Evolutionary conservation across 345 rosid species (phyloP).

Genomic region (Eucalyptus brandiana): DNA sequence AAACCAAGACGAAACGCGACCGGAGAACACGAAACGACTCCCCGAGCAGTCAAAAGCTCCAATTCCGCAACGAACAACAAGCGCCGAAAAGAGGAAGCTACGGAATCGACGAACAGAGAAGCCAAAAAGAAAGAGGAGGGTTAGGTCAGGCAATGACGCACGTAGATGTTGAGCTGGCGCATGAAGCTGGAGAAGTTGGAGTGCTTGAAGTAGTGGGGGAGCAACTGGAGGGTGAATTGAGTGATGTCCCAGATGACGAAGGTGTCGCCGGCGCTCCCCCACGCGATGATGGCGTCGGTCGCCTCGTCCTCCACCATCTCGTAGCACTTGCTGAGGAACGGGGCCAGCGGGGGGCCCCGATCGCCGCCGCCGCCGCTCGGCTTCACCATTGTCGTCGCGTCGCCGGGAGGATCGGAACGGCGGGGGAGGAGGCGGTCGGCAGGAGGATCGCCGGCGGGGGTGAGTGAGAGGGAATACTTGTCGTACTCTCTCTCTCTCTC

Average conservation of each 20-base stretch:
- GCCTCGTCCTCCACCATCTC: slow-evolving; percentile 78
- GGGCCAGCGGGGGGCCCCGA: slow-evolving; percentile 38
- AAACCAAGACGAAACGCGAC: not conserved
- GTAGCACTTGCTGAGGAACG: slow-evolving; percentile 75
- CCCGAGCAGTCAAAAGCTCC: not conserved
- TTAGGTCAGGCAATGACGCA: slow-evolving; percentile 10
- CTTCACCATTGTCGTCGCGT: not conserved
- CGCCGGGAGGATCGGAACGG: not conserved
- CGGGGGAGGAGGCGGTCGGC: not conserved
- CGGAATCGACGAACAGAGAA: not conserved
- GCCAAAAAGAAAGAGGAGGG: not conserved
- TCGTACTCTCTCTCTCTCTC: not conserved
- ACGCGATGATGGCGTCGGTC: slow-evolving; percentile 50
- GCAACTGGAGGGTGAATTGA: slow-evolving; percentile 47
- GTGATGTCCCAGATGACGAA: slow-evolving; percentile 58
- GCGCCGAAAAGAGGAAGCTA: not conserved
- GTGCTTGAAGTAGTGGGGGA: slow-evolving; percentile 78
- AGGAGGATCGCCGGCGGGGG: not conserved
- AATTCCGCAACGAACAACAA: not conserved
- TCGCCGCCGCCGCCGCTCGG: slow-evolving; percentile 45
- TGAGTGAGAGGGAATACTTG: not conserved
- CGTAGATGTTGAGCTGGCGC: slow-evolving; percentile 89
- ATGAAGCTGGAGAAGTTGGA: slow-evolving; percentile 73
- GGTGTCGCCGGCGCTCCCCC: slow-evolving; percentile 36
- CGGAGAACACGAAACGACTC: not conserved